A percentile compares a stretch with the other conserved stretches of the same genome.
phyloP scores from a whole-genome alignment of 495 filamentous ascomycete genomes.

The Coniosporium apollinis region DNA sequence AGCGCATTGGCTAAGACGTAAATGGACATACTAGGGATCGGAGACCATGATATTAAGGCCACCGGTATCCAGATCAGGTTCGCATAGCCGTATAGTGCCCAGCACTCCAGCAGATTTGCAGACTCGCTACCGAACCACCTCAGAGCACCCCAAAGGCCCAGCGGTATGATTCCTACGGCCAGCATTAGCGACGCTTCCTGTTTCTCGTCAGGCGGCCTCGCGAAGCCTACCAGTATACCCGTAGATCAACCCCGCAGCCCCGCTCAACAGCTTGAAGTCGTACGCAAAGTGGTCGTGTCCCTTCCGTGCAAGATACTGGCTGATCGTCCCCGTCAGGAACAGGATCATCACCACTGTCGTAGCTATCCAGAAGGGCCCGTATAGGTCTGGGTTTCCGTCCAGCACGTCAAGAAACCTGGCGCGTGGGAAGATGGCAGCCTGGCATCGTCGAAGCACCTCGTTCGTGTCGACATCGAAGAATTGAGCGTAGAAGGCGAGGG shows the following conservation, averaged over 20 bases:
- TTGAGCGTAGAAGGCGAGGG: constrained; percentile 82
- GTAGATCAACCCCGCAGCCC: constrained; percentile 71
- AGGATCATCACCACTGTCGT: constrained; percentile 92
- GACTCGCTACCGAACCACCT: constrained; percentile 85
- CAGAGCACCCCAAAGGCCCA: constrained; percentile 72
- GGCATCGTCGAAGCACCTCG: constrained; percentile 67
- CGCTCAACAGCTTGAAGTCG: constrained; percentile 69
- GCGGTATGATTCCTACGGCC: constrained; percentile 58
- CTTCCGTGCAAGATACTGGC: constrained; percentile 56
- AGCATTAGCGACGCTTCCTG: neutral
- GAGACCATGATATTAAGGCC: constrained; percentile 78
- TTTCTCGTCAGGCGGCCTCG: neutral
- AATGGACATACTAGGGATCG: constrained; percentile 35
- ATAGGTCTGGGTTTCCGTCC: constrained; percentile 93
- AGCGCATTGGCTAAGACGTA: no score
- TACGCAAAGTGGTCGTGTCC: constrained; percentile 55
- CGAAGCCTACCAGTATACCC: constrained; percentile 46
- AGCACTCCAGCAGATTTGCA: constrained; percentile 83
- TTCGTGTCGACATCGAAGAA: constrained; percentile 96
- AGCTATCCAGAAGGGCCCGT: constrained; percentile 95
- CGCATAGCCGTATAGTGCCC: constrained; percentile 84
- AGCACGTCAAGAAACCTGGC: constrained; percentile 91
- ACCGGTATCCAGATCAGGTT: constrained; percentile 96
- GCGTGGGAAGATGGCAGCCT: constrained; percentile 69
- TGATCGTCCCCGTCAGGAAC: constrained; percentile 89